These are phyloP conservation scores for Carex pumila DNA, from an alignment of 176 grass and related monocot species.

Conservation along the genomic window DNA sequence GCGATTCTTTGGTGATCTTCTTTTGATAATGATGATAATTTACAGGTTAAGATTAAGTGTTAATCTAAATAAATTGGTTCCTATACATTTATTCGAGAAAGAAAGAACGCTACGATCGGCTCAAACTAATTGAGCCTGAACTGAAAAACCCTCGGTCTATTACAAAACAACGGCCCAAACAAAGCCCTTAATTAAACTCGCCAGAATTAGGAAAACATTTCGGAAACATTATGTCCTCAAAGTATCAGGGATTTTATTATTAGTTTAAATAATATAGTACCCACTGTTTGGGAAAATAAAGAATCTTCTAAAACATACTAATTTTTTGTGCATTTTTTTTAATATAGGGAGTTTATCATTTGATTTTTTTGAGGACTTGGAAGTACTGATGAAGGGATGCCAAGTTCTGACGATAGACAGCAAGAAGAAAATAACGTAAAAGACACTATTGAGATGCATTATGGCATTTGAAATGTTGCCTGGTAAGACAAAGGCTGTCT, in stretches of 20 bases:
- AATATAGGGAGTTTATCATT: background rate
- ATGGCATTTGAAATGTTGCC: background rate
- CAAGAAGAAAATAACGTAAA: background rate
- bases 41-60: background rate
- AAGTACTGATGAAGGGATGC: background rate
- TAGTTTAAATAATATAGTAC: background rate
- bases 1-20: no score
- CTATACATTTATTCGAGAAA: background rate
- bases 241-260: background rate
- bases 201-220: background rate
- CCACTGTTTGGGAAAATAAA: background rate
- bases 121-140: background rate
- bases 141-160: background rate
- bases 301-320: background rate
- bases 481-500: background rate
- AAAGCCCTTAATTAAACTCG: background rate
- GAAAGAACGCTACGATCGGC: background rate
- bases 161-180: background rate
- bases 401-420: background rate
- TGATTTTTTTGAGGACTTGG: background rate
- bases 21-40: no score
- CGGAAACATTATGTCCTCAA: background rate
- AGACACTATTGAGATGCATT: background rate
- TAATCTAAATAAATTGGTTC: background rate
- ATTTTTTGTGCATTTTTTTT: background rate